A percentile compares a stretch with the other conserved stretches of the same genome.
Evolutionary conservation across 768 basidiomycete species (phyloP).

Genomic region (Glaciozyma martinii): DNA sequence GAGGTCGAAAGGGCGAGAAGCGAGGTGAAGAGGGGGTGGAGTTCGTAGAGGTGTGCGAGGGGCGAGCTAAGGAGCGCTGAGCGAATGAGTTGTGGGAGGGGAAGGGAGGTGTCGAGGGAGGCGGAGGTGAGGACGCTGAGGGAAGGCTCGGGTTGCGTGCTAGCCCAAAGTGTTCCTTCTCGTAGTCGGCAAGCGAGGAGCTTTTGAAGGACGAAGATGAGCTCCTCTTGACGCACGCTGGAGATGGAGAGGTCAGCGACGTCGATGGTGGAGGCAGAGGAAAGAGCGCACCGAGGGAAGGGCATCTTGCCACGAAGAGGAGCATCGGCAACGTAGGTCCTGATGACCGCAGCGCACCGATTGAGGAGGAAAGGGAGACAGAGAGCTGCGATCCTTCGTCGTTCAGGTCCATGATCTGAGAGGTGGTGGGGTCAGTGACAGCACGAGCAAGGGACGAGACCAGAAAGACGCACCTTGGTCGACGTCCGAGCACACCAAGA

Average conservation of each 20-base stretch:
- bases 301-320: constrained; percentile 75
- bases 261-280: neutral
- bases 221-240: constrained; percentile 79
- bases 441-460: too few relatives aligned
- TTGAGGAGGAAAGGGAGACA: constrained; percentile 62
- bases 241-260: neutral
- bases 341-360: constrained; percentile 61
- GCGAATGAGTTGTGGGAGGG: constrained; percentile 53
- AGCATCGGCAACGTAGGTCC: constrained; percentile 73
- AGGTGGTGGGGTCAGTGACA: neutral
- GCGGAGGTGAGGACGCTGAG: constrained; percentile 36
- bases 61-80: constrained; percentile 66
- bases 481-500: constrained; percentile 61
- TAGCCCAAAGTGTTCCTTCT: constrained; percentile 68
- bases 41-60: constrained; percentile 77
- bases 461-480: constrained; percentile 41
- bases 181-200: constrained; percentile 63
- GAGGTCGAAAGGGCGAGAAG: constrained; percentile 10
- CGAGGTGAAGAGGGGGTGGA: constrained; percentile 51
- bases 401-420: constrained; percentile 53
- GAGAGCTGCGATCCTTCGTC: constrained; percentile 63
- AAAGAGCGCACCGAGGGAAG: constrained; percentile 59
- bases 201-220: constrained; percentile 72
- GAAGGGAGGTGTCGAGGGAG: constrained; percentile 46
- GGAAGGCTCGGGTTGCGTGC: constrained; percentile 54